A percentile compares a stretch with the other conserved stretches of the same genome.
Evolutionary conservation across 129 eudicot genomes (phyloP).

Genomic region (Dittrichia graveolens): DNA sequence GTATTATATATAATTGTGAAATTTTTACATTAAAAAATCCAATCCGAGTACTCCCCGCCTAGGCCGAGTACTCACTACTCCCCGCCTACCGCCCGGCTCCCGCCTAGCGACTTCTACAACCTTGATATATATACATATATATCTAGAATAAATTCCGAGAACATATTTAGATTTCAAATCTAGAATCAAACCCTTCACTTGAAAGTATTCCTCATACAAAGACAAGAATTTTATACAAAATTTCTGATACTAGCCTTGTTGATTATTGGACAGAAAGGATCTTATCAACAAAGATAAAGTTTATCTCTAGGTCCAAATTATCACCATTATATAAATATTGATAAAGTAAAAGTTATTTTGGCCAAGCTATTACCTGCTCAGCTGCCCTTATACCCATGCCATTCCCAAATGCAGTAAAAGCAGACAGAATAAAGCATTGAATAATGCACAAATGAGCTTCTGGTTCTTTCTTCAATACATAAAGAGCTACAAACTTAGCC

Average conservation of each 20-base stretch:
- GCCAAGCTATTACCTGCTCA: background rate
- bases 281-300: background rate
- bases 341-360: background rate
- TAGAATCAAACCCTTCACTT: background rate
- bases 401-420: background rate
- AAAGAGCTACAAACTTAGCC: background rate
- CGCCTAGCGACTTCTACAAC: no score
- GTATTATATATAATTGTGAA: no score
- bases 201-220: background rate
- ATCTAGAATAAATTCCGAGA: background rate
- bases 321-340: background rate
- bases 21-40: no score
- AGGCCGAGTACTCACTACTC: no score
- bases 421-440: background rate
- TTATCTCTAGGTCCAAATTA: background rate
- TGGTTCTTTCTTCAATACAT: conserved; percentile 7
- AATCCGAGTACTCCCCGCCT: no score
- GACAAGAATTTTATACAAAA: background rate
- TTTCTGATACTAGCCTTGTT: background rate
- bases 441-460: background rate
- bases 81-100: no score
- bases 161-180: background rate
- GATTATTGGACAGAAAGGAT: background rate
- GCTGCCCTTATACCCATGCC: background rate
- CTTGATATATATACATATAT: no score